phyloP scores from a whole-genome alignment of 2,329 filamentous ascomycete species.

The Colletotrichum limetticola region DNA sequence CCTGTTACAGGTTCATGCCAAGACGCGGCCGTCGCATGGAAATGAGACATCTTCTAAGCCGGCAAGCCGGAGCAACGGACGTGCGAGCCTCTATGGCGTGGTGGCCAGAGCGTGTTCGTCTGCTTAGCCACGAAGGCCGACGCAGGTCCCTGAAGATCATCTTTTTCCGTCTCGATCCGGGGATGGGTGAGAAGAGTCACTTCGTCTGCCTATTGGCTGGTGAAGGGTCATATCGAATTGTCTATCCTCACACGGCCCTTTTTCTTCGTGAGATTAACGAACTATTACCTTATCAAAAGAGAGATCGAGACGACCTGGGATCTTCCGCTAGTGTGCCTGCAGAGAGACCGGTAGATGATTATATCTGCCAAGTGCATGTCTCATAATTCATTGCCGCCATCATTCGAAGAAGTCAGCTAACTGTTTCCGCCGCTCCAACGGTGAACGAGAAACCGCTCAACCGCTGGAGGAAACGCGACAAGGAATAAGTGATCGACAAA shows the following conservation, averaged over 20 bases:
- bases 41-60: conserved; percentile 9
- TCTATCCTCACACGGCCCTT: background rate
- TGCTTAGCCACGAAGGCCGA: background rate
- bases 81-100: background rate
- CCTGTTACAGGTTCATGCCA: conserved; percentile 6
- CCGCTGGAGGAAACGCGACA: conserved; percentile 8
- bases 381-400: conserved; percentile 5
- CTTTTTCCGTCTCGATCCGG: background rate
- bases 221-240: background rate
- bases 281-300: background rate
- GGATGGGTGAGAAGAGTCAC: background rate
- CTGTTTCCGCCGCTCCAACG: background rate
- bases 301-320: background rate
- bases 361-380: conserved; percentile 11
- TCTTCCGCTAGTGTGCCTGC: background rate
- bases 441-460: conserved; percentile 6
- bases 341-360: background rate
- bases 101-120: conserved; percentile 22
- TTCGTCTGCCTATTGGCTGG: background rate
- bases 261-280: background rate
- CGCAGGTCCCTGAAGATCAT: conserved; percentile 11
- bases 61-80: background rate
- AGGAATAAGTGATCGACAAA: conserved; percentile 5
- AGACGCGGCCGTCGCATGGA: conserved; percentile 23
- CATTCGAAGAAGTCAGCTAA: background rate